Conservation (phyloP, 2,329 filamentous ascomycete species). For the Fusarium papillatum region DNA sequence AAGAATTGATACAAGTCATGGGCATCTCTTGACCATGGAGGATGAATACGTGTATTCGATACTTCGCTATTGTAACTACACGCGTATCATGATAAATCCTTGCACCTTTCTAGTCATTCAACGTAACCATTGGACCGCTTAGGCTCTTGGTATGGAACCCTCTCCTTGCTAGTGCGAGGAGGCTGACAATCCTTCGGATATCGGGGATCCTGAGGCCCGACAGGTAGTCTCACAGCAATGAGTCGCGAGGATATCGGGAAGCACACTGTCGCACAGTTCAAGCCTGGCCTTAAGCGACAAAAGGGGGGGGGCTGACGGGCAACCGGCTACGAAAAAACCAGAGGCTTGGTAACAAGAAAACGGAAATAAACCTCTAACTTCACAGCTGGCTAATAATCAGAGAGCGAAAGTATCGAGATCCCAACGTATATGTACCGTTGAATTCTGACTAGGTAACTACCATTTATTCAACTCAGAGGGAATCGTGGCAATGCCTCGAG, state of each 20-base stretch:
- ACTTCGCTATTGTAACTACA: background rate
- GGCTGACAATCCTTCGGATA: background rate
- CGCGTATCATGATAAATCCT: background rate
- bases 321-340: too few relatives aligned
- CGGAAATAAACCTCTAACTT: background rate
- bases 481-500: background rate
- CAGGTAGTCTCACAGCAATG: background rate
- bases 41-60: background rate
- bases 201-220: background rate
- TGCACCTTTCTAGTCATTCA: background rate
- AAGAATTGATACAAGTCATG: background rate
- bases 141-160: background rate
- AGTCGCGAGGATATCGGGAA: background rate
- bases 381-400: background rate
- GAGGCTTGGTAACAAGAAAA: background rate
- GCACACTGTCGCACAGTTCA: too few relatives aligned
- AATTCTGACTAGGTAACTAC: background rate
- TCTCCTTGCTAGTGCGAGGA: background rate
- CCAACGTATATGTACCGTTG: background rate
- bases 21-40: background rate
- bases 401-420: background rate
- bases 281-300: too few relatives aligned
- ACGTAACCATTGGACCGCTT: background rate
- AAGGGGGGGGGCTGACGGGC: too few relatives aligned
- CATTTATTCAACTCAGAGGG: background rate